Percentiles rank a stretch among this genome's conserved stretches.
Conservation (phyloP, 129 eudicot species). For the Flaveria brownii region DNA sequence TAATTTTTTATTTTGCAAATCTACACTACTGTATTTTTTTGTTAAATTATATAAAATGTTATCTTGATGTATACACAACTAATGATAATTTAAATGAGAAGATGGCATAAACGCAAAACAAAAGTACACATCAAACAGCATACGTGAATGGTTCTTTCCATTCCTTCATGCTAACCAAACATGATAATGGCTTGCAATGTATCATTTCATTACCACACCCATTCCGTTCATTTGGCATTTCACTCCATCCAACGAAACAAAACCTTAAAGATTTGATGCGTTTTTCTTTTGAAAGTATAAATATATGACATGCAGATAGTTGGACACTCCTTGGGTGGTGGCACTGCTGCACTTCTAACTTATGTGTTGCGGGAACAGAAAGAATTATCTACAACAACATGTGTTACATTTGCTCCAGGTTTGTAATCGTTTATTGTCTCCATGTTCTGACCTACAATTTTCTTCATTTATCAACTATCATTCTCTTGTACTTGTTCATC, state of each 20-base stretch:
- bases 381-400: constrained; percentile 70
- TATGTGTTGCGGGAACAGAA: constrained; percentile 76
- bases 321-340: constrained; percentile 98
- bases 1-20: neutral
- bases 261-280: neutral
- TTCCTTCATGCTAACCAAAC: neutral
- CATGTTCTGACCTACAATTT: constrained; percentile 1
- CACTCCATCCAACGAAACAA: neutral
- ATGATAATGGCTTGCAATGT: neutral
- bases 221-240: neutral
- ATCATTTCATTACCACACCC: neutral
- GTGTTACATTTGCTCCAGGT: constrained; percentile 99
- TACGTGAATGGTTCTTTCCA: neutral
- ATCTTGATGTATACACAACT: neutral
- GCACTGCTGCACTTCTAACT: constrained; percentile 92
- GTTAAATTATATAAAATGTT: no score
- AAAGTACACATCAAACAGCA: neutral
- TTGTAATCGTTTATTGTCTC: neutral
- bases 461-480: neutral
- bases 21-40: no score
- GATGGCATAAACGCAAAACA: neutral
- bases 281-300: neutral
- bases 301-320: constrained; percentile 58
- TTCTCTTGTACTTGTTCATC: neutral
- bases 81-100: neutral